Evolutionary conservation across 2,329 filamentous ascomycete genomes (phyloP).

Genomic region (Aspergillus oerlinghausenensis): DNA sequence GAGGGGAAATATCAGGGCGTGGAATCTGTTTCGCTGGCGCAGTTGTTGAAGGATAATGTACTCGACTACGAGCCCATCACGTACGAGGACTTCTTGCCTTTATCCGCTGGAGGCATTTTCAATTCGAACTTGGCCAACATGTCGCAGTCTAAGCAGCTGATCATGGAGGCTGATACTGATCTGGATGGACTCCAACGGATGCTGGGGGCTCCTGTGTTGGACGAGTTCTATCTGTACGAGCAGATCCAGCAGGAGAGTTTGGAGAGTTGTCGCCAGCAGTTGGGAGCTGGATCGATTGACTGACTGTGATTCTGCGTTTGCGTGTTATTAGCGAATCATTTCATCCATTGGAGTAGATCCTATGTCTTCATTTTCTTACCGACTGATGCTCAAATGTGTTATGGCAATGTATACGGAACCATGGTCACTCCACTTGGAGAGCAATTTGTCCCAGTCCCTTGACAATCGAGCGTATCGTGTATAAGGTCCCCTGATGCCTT

Average conservation of each 20-base stretch:
- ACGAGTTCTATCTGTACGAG: conserved; percentile 25
- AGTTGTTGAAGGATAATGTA: conserved; percentile 29
- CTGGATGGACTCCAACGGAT: conserved; percentile 23
- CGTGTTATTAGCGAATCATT: neutral
- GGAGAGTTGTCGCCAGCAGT: conserved; percentile 16
- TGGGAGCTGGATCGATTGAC: conserved; percentile 10
- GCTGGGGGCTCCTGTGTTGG: conserved; percentile 16
- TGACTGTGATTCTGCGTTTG: neutral
- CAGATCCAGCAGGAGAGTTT: conserved; percentile 22
- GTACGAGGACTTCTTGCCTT: conserved; percentile 53
- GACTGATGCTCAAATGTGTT: too few species aligned
- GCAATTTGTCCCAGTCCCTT: too few species aligned
- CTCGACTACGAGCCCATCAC: conserved; percentile 43
- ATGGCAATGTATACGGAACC: too few species aligned
- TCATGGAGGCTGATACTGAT: conserved; percentile 23
- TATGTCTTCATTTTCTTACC: too few species aligned
- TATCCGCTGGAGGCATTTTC: conserved; percentile 52
- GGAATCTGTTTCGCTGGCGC: conserved; percentile 15
- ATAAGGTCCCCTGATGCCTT: too few species aligned
- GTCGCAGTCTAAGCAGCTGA: conserved; percentile 18
- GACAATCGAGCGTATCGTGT: too few species aligned
- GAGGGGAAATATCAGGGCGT: neutral
- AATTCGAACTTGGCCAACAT: conserved; percentile 38
- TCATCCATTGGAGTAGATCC: neutral
- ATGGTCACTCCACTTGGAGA: too few species aligned